A percentile compares a stretch with the other conserved stretches of the same genome.
These are phyloP conservation scores for Breviolum minutum DNA, from an alignment of 73 alveolate species.

Conservation along the genomic window DNA sequence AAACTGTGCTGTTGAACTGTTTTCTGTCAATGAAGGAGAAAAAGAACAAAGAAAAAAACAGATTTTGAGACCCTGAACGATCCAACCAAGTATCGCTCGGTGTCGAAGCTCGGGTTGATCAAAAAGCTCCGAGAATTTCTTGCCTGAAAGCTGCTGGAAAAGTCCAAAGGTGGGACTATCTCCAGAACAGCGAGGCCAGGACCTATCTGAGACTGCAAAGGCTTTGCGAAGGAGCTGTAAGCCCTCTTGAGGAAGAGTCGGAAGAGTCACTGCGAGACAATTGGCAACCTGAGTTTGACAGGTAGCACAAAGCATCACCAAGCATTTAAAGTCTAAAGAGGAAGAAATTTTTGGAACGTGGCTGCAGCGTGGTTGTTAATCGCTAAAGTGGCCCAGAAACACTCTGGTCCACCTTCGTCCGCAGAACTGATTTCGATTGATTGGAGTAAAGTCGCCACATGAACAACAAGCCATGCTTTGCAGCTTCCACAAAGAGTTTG, in stretches of 20 bases:
- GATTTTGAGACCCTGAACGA: no score
- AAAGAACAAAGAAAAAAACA: no score
- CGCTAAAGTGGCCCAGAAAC: neutral
- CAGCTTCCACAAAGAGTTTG: neutral
- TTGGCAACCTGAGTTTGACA: slow-evolving; percentile 6
- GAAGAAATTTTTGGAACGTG: neutral
- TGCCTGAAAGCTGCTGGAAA: neutral
- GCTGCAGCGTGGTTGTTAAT: neutral
- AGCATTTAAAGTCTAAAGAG: neutral
- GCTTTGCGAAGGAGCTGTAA: neutral
- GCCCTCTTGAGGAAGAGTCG: neutral
- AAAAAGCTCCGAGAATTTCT: neutral
- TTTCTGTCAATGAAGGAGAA: no score
- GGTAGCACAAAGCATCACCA: neutral
- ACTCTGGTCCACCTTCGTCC: neutral
- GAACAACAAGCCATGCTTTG: slow-evolving; percentile 3
- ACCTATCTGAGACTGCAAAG: neutral
- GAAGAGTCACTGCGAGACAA: slow-evolving; percentile 5
- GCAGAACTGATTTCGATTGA: neutral
- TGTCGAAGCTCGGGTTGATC: neutral
- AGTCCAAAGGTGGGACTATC: neutral
- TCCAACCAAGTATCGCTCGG: neutral
- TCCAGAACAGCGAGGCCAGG: slow-evolving; percentile 5
- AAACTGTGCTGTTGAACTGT: no score
- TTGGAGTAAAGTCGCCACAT: neutral